Conservation (phyloP, 306 rosid genomes). For the Cyamopsis tetragonoloba region DNA sequence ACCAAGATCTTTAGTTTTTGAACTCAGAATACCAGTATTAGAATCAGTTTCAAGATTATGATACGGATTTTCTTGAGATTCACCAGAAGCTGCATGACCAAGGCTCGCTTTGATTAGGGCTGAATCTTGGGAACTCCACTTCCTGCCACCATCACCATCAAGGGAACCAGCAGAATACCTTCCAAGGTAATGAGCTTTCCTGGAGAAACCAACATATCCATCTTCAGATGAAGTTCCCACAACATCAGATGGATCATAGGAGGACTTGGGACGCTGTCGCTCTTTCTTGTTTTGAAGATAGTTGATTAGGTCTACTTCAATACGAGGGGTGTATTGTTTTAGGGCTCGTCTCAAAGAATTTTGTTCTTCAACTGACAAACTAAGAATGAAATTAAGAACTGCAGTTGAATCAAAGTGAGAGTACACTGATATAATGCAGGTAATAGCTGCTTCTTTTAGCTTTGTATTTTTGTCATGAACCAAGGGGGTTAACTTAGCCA, state of each 20-base stretch:
- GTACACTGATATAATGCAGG: slow-evolving; percentile 95
- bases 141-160: slow-evolving; percentile 78
- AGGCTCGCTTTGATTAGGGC: slow-evolving; percentile 44
- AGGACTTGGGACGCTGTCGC: slow-evolving; percentile 76
- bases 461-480: slow-evolving; percentile 88
- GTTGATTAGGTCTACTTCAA: slow-evolving; percentile 95
- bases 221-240: slow-evolving; percentile 99
- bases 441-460: slow-evolving; percentile 90
- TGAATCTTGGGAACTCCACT: slow-evolving; percentile 94
- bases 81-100: slow-evolving; percentile 65
- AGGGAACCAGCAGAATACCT: slow-evolving; percentile 94
- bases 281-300: slow-evolving; percentile 94
- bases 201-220: slow-evolving; percentile 64
- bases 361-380: slow-evolving; percentile 96
- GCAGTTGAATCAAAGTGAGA: slow-evolving; percentile 82
- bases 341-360: slow-evolving; percentile 95
- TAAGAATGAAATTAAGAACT: slow-evolving; percentile 84
- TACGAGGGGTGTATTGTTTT: slow-evolving; percentile 95
- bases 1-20: slow-evolving; percentile 52
- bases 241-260: slow-evolving; percentile 87
- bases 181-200: slow-evolving; percentile 68
- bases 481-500: slow-evolving; percentile 85
- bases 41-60: slow-evolving; percentile 62
- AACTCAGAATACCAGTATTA: slow-evolving; percentile 38
- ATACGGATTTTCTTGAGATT: slow-evolving; percentile 42